These are phyloP conservation scores for Pugionium cornutum DNA, from an alignment of 345 rosid species.

Conservation along the genomic window DNA sequence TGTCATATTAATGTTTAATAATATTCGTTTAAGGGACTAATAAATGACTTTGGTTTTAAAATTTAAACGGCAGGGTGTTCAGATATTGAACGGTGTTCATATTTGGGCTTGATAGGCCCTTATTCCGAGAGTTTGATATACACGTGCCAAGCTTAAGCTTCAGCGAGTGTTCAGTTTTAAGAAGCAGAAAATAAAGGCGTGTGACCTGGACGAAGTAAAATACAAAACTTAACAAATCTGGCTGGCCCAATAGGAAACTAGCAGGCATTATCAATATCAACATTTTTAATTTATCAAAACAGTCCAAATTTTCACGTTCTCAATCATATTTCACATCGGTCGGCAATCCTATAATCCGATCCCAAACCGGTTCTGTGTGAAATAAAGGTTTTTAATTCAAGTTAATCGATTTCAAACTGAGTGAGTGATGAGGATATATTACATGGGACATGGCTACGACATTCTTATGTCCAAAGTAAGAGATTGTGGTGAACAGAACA, in stretches of 20 bases:
- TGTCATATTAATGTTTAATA: constrained; percentile 4
- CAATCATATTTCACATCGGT: background rate
- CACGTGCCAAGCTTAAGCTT: constrained; percentile 25
- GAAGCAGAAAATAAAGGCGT: constrained; percentile 23
- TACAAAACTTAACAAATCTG: constrained; percentile 29
- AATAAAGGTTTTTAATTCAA: too few species aligned
- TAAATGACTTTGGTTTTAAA: constrained; percentile 3
- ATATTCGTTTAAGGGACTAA: constrained; percentile 18
- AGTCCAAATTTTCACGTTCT: background rate
- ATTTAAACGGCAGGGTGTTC: constrained; percentile 24
- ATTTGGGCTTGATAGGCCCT: constrained; percentile 36
- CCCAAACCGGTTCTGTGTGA: too few species aligned
- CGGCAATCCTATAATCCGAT: too few species aligned
- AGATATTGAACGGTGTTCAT: constrained; percentile 20
- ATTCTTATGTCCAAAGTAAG: constrained; percentile 1
- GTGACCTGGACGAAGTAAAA: constrained; percentile 36
- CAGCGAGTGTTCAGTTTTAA: constrained; percentile 18
- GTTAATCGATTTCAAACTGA: too few species aligned
- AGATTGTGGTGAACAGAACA: constrained; percentile 21
- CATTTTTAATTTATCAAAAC: background rate
- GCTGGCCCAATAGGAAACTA: constrained; percentile 32
- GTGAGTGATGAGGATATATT: background rate
- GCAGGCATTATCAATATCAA: constrained; percentile 25
- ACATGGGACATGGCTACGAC: constrained; percentile 16
- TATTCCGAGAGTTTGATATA: background rate